Base-by-base conservation (phyloP, 371 early-diverging fungal species). In the Haplosporangium sp. region DNA sequence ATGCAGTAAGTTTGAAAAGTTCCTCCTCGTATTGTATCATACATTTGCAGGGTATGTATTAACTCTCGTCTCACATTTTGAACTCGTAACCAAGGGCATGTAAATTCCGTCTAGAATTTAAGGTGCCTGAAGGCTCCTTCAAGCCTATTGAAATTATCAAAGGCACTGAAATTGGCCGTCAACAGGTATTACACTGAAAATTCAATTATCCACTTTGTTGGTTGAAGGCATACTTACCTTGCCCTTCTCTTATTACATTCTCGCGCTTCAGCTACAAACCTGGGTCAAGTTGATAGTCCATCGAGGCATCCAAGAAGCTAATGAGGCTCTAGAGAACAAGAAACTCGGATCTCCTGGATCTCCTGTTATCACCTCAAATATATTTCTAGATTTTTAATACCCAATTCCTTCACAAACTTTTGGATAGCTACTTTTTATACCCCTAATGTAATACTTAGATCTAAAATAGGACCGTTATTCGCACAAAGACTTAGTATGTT, bases 61-160 rank as follows among this genome's bases (percentile, higher is more conserved):
- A 17, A 45, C 19, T 34, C 3, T 52, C 37, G 13, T 27, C n/a
- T 44, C 15, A 8, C 48, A 20, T 60, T 34, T 60, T 42, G 44
- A 11, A 15, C 17, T 11, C 17, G n/a, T 19, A 50, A 9, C 48
- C 20, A 70, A 90, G 90, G 11, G 90, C 91, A 17, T 89, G 89
- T 63, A 91, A 90, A 71, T 87, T 90, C 68, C 82, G 91, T 47
- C 85, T 90, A 67, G 90, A 90, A 44, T 83, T 88, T 61, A 67
- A 77, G 52, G 85, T 90, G 68, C 42, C 62, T 27, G 74, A 78
- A 0, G 78, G 73, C 3, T 77, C 83, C 13, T 90, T 89, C 73
- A 88, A 88, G 50, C 86, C 88, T 11, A 74, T 87, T 37, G 88
- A 89, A 50, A 86, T 91, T 56, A 89, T 87, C 13, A 86, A 86